A percentile compares a stretch with the other conserved stretches of the same genome.
phyloP scores from a whole-genome alignment of 1,139 yeast species.

The Neolecta irregularis region DNA sequence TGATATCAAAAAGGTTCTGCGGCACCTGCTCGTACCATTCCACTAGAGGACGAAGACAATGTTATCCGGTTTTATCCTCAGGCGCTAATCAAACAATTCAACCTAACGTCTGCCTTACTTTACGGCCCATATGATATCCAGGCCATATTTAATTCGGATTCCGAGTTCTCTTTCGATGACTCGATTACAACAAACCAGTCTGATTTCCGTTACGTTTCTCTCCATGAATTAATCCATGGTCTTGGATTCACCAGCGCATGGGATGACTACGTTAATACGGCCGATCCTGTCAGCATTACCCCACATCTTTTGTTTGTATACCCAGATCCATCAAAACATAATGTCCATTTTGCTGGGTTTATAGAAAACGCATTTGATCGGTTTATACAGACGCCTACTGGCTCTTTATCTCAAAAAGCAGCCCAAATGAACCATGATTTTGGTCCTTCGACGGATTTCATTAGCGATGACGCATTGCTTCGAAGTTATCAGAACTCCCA shows the following conservation, averaged over 20 bases:
- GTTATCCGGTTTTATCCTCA: slow-evolving; percentile 10
- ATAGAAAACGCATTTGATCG: slow-evolving; percentile 11
- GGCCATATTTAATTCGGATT: slow-evolving; percentile 8
- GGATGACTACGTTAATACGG: slow-evolving; percentile 8
- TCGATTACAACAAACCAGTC: slow-evolving; percentile 4
- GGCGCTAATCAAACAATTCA: slow-evolving; percentile 10
- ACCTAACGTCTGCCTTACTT: not conserved
- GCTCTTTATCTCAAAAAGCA: slow-evolving; percentile 1
- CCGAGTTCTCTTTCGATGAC: slow-evolving; percentile 4
- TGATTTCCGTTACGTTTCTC: slow-evolving; percentile 7
- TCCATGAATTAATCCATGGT: slow-evolving; percentile 12
- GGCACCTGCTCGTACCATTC: slow-evolving; percentile 10
- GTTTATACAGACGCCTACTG: not conserved
- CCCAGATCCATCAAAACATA: not conserved
- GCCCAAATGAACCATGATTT: slow-evolving; percentile 2
- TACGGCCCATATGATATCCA: slow-evolving; percentile 6
- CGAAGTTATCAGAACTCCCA: too few species aligned
- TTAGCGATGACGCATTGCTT: not conserved
- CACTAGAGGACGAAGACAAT: slow-evolving; percentile 7
- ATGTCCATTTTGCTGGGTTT: slow-evolving; percentile 5
- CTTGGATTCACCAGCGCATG: slow-evolving; percentile 10
- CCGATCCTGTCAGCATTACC: slow-evolving; percentile 5
- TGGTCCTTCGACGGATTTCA: too few species aligned
- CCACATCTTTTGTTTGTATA: slow-evolving; percentile 7
- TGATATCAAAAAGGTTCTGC: too few species aligned